Base-by-base conservation (phyloP, 2,329 filamentous ascomycete species). In the Hypoxylon sp. region DNA sequence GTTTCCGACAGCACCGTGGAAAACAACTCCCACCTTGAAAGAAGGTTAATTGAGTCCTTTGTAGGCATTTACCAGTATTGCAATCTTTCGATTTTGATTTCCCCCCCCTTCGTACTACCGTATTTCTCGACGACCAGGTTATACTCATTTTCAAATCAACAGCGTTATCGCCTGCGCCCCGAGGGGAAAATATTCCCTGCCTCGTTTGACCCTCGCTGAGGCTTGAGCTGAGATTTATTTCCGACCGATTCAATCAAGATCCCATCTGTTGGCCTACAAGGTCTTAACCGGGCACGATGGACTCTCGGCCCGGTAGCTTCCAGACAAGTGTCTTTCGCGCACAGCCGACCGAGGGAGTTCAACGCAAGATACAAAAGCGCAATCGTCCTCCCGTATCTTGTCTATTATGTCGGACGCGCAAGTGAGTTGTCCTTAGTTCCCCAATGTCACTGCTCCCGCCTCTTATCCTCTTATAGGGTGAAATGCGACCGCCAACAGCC, bases 401-500 rank as follows among this genome's bases (percentile, higher is more conserved):
- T 69, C 73, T 79, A 19, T 52, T 79, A 42, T 80, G 78, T 48
- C 73, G 79, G 48, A 79, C 75, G 35, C 73, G 78, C 65, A 80
- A 80, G 77, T 78, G 50, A 74, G 75, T 76, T 65, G n/a, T 48
- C 39, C 57, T 31, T 29, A 31, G n/a, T 52, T 55, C 47, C 47
- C 37, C 13, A 19, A 33, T 37, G 14, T 24, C 33, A 55, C 24
- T 44, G 39, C 51, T 47, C 26, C 22, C 63, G 39, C 59, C 70
- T 48, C 63, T 65, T 44, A 59, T 55, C 48, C 47, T 58, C 26
- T 42, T 24, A 37, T 55, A 77, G 75, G 73, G 76, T 80, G 50
- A 81, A 81, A 78, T 82, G 80, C 71, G 80, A 81, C 64, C 78
- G 80, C 39, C 75, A 79, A 55, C 74, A 79, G 48, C 80, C 80